A percentile compares a stretch with the other conserved stretches of the same genome.
Conservation (phyloP, 768 basidiomycete genomes). For the Calocera cornea region DNA sequence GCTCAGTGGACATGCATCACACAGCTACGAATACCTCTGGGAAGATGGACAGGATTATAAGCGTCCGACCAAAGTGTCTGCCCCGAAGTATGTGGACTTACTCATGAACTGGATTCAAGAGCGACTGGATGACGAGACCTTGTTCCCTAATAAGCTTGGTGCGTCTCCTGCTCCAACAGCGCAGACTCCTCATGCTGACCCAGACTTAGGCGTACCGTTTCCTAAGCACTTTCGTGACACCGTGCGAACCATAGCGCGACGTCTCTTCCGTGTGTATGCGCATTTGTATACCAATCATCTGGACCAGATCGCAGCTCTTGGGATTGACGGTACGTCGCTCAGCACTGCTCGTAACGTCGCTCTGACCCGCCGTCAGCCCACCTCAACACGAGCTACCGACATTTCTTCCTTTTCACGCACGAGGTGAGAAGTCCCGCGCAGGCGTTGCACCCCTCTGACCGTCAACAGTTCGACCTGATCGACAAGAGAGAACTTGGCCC, state of each 20-base stretch:
- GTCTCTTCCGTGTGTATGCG: constrained; percentile 92
- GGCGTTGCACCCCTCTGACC: not conserved
- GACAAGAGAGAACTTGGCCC: constrained; percentile 94
- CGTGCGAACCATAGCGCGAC: constrained; percentile 78
- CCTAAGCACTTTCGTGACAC: constrained; percentile 81
- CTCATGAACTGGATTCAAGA: constrained; percentile 98
- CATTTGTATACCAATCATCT: constrained; percentile 99
- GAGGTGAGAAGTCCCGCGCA: constrained; percentile 45
- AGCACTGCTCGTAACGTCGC: not conserved
- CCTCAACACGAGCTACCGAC: constrained; percentile 93
- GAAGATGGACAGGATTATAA: constrained; percentile 81
- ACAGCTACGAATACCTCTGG: constrained; percentile 88
- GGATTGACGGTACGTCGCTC: constrained; percentile 71
- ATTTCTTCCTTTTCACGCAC: constrained; percentile 93
- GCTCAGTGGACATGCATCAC: not conserved
- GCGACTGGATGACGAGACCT: constrained; percentile 76
- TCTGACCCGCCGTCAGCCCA: constrained; percentile 47
- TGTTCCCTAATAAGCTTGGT: constrained; percentile 96
- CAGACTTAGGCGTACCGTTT: constrained; percentile 63
- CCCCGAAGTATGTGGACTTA: constrained; percentile 92
- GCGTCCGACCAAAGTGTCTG: constrained; percentile 83
- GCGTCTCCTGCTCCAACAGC: constrained; percentile 8
- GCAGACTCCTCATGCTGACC: not conserved
- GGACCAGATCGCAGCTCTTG: constrained; percentile 94
- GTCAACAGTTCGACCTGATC: constrained; percentile 69